These are phyloP conservation scores for Sporothrix mexicana DNA, from an alignment of 2,329 filamentous ascomycete genomes.

Conservation along the genomic window DNA sequence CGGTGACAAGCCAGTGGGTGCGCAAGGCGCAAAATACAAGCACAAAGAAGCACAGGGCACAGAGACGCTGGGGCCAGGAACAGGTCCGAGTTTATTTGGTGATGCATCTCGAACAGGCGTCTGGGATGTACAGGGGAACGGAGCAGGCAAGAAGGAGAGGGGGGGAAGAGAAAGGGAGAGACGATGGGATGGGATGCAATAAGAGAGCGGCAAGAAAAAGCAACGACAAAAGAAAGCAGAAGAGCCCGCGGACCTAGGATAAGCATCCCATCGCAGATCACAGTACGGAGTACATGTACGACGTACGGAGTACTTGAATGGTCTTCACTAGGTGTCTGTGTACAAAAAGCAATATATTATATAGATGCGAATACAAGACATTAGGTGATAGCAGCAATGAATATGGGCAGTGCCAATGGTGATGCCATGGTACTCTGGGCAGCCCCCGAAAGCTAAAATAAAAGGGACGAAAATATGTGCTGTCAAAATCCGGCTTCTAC, in stretches of 20 bases:
- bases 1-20: conserved; percentile 10
- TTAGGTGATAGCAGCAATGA: not conserved
- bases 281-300: too few relatives aligned
- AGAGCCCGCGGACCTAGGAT: too few relatives aligned
- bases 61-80: conserved; percentile 17
- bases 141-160: not conserved
- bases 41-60: conserved; percentile 7
- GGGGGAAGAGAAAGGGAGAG: not conserved
- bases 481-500: not conserved
- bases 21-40: not conserved
- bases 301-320: too few relatives aligned
- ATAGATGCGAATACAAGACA: too few relatives aligned
- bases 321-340: too few relatives aligned
- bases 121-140: conserved; percentile 16
- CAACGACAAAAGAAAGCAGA: not conserved
- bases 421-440: not conserved
- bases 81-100: conserved; percentile 3
- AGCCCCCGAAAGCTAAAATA: not conserved
- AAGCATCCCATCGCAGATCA: conserved; percentile 12
- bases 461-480: not conserved
- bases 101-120: conserved; percentile 19
- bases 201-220: not conserved
- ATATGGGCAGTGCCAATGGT: not conserved
- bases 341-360: not conserved
- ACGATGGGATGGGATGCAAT: not conserved